These are phyloP conservation scores for Neofusicoccum laricinum DNA, from an alignment of 2,329 filamentous ascomycete genomes.

Conservation along the genomic window DNA sequence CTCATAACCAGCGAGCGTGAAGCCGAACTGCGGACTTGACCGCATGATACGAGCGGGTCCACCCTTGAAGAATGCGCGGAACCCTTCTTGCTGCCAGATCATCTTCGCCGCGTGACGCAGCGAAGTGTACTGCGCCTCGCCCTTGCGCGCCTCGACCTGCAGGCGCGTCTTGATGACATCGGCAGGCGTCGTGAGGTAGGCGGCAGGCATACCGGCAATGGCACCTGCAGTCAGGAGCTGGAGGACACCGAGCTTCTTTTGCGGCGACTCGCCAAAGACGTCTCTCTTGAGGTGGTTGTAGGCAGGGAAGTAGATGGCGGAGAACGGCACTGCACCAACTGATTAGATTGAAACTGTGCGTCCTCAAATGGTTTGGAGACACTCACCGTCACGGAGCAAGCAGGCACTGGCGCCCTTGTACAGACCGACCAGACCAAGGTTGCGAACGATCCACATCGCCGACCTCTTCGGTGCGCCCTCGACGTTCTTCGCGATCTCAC, in stretches of 20 bases:
- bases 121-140: slow-evolving; percentile 82
- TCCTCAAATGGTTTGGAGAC: not conserved
- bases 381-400: slow-evolving; percentile 71
- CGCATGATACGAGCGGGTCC: slow-evolving; percentile 92
- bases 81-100: slow-evolving; percentile 86
- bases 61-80: slow-evolving; percentile 97
- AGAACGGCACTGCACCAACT: slow-evolving; percentile 71
- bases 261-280: slow-evolving; percentile 83
- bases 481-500: slow-evolving; percentile 85
- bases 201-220: slow-evolving; percentile 61
- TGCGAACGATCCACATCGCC: slow-evolving; percentile 95
- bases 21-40: slow-evolving; percentile 95
- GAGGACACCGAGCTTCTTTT: slow-evolving; percentile 83
- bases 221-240: slow-evolving; percentile 93
- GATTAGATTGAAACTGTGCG: not conserved
- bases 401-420: slow-evolving; percentile 97
- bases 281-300: slow-evolving; percentile 95
- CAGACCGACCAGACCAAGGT: slow-evolving; percentile 87
- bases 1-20: slow-evolving; percentile 94
- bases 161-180: slow-evolving; percentile 99
- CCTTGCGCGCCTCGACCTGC: slow-evolving; percentile 95
- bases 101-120: slow-evolving; percentile 81
- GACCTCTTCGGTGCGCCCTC: slow-evolving; percentile 82
- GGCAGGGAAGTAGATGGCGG: slow-evolving; percentile 96
- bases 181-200: slow-evolving; percentile 92